Percentiles rank a stretch among this genome's conserved stretches.
These are phyloP conservation scores for Xenoacremonium recifei DNA, from an alignment of 2,329 filamentous ascomycete genomes.

Conservation along the genomic window DNA sequence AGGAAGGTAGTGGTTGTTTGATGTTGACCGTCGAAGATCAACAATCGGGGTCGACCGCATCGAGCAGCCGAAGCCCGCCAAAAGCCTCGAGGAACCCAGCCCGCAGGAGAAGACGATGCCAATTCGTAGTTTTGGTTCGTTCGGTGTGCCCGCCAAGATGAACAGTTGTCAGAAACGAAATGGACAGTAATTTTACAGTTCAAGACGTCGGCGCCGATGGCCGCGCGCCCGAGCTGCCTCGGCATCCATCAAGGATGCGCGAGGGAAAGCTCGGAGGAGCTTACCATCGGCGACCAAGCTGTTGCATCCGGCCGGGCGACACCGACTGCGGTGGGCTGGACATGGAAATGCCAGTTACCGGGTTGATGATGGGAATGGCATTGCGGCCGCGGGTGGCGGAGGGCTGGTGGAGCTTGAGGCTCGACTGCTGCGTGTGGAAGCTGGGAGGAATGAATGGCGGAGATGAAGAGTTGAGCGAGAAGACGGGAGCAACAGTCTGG, in stretches of 20 bases:
- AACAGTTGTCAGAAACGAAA: constrained; percentile 42
- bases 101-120: constrained; percentile 42
- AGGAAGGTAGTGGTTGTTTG: constrained; percentile 18
- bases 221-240: constrained; percentile 33
- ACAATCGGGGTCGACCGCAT: constrained; percentile 24
- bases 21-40: constrained; percentile 26
- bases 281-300: constrained; percentile 57
- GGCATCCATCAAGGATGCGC: constrained; percentile 33
- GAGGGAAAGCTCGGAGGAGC: constrained; percentile 16
- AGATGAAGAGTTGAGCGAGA: constrained; percentile 69
- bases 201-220: constrained; percentile 33
- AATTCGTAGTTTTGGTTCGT: constrained; percentile 29
- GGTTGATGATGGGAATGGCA: constrained; percentile 97
- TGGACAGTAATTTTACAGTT: constrained; percentile 34
- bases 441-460: constrained; percentile 64
- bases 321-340: constrained; percentile 80
- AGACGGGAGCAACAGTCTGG: constrained; percentile 72
- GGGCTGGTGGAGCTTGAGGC: constrained; percentile 85
- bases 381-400: constrained; percentile 87
- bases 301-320: constrained; percentile 61
- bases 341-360: constrained; percentile 82
- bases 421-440: constrained; percentile 64
- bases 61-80: constrained; percentile 21
- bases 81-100: constrained; percentile 38
- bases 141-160: constrained; percentile 50